Base-by-base conservation (phyloP, 2,329 filamentous ascomycete species). In the Pseudogymnoascus sp. region DNA sequence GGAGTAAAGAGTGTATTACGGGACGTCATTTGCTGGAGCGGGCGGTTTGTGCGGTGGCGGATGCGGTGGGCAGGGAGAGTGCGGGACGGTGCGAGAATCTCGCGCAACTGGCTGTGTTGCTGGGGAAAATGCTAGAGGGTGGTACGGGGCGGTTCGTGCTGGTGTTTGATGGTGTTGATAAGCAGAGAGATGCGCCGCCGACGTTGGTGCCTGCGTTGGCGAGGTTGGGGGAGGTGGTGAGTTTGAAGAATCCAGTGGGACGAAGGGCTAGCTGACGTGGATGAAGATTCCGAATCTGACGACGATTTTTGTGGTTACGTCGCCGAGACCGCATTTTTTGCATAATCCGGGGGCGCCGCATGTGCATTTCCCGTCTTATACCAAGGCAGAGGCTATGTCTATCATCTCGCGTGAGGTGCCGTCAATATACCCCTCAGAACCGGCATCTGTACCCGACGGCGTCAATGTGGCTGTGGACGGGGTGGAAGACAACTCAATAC, bases 151-250 rank as follows among this genome's bases (percentile, higher is more conserved):
- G 87, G 65, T 92, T 96, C 67, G 86, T 93, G 7, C 74, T 97
- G 62, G 89, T 97, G 9, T 81, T 97, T 65, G 94, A 97, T 76
- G 90, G 86, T 9, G 87, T 97, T 62, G 93, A 97, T 72, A 83
- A 81, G 64, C 89, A 96, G 72, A 81, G 88, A 69, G 93, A 97
- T 70, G 85, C 88, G 5, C 85, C 89, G 5, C 81, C 85, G 2
- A 96, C 90, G 1, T 75, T 97, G 12, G 76, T 96, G 4, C 86
- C 92, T 33, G 92, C 90, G 11, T 76, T 99, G 64, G 90, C 89
- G 20, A 83, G 92, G 63, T 74, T 99, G 18, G 88, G 89, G 12
- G 92, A 97, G 73, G 81, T 87, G 63, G 90, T 94, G 76, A 68
- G 86, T 76, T 57, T 18, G 8, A 2, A 18, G 18, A 18, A 18